Conservation (phyloP, 2,329 filamentous ascomycete genomes). For the Trichoderma sp. region DNA sequence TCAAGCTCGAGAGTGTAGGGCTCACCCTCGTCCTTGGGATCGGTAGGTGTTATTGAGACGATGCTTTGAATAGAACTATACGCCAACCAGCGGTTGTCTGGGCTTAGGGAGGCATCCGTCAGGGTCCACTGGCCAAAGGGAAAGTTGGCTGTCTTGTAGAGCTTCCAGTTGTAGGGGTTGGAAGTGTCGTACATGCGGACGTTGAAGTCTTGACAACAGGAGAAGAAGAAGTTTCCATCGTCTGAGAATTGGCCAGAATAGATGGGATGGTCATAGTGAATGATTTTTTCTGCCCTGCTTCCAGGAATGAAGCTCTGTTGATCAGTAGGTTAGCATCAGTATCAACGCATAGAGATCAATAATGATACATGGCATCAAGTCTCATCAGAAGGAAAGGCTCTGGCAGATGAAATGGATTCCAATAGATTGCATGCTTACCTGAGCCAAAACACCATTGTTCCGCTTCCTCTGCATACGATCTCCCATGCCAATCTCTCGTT, state of each 20-base stretch:
- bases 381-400: not conserved
- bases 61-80: conserved; percentile 86
- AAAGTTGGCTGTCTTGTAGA: conserved; percentile 88
- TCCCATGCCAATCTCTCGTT: conserved; percentile 77
- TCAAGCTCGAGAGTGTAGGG: conserved; percentile 76
- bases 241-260: conserved; percentile 97
- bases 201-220: conserved; percentile 86
- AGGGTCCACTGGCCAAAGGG: conserved; percentile 93
- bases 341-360: not conserved
- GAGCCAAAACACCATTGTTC: conserved; percentile 67
- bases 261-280: conserved; percentile 82
- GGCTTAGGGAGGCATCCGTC: conserved; percentile 87
- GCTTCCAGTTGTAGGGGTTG: conserved; percentile 92
- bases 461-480: conserved; percentile 59
- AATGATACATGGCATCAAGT: not conserved
- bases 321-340: not conserved
- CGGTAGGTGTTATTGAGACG: conserved; percentile 84
- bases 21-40: conserved; percentile 77
- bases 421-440: conserved; percentile 49
- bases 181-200: conserved; percentile 98
- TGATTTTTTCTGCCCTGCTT: conserved; percentile 77
- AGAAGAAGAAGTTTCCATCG: conserved; percentile 96
- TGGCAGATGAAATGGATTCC: not conserved
- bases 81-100: conserved; percentile 88
- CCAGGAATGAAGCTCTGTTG: conserved; percentile 72